A percentile compares a stretch with the other conserved stretches of the same genome.
phyloP scores from a whole-genome alignment of 768 basidiomycete genomes.

The Tephrocybe rancida region DNA sequence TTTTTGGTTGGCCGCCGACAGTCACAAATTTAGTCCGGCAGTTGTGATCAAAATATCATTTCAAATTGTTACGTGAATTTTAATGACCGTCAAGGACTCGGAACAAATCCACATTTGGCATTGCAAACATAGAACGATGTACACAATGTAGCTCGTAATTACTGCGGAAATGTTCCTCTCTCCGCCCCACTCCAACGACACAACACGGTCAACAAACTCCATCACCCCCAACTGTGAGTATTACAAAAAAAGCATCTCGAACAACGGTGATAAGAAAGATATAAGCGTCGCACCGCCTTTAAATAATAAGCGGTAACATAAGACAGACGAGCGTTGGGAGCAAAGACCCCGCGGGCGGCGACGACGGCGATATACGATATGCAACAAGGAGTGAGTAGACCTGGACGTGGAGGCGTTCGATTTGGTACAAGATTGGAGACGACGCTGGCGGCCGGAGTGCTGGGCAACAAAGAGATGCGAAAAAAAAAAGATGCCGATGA shows the following conservation, averaged over 20 bases:
- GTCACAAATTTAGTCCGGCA: too few species aligned
- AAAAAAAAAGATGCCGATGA: slow-evolving; percentile 16
- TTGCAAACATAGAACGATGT: not conserved
- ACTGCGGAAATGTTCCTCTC: not conserved
- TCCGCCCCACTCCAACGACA: not conserved
- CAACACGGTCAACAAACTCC: slow-evolving; percentile 11
- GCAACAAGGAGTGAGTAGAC: not conserved
- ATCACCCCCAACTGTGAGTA: slow-evolving; percentile 6
- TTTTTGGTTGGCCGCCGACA: too few species aligned
- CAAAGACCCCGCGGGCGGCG: slow-evolving; percentile 1
- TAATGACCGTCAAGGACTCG: not conserved
- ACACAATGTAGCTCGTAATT: not conserved
- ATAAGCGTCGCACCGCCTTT: slow-evolving; percentile 18
- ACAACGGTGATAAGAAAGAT: slow-evolving; percentile 8
- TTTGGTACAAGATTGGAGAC: slow-evolving; percentile 18
- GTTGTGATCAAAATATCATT: too few species aligned
- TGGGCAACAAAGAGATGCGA: slow-evolving; percentile 3
- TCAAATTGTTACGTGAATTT: too few species aligned
- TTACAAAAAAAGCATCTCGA: slow-evolving; percentile 12
- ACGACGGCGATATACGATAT: slow-evolving; percentile 20
- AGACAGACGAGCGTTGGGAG: slow-evolving; percentile 5
- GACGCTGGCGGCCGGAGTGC: slow-evolving; percentile 7
- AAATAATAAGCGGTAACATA: slow-evolving; percentile 22
- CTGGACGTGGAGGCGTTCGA: not conserved
- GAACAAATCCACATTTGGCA: not conserved